Evolutionary conservation across 1,284 basidiomycete genomes (phyloP).

Genomic region (Gymnopus androsaceus): DNA sequence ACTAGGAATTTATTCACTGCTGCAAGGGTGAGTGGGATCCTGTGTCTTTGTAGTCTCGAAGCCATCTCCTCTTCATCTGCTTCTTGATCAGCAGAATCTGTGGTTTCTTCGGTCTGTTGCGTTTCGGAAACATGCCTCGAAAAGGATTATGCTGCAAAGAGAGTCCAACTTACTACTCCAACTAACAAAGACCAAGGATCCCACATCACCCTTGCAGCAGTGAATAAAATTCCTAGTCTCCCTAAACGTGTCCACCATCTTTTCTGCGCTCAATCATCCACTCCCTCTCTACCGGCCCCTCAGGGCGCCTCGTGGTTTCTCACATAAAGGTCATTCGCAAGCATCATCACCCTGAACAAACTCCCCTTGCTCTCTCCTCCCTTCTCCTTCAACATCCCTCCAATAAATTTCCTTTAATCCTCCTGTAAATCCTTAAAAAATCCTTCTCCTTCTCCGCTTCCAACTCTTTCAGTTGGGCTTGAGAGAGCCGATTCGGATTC

Average conservation of each 20-base stretch:
- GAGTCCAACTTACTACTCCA: neutral
- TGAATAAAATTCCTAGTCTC: slow-evolving; percentile 84
- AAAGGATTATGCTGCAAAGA: slow-evolving; percentile 49
- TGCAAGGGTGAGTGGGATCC: slow-evolving; percentile 58
- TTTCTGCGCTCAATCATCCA: slow-evolving; percentile 88
- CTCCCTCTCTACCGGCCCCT: slow-evolving; percentile 40
- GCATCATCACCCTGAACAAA: slow-evolving; percentile 17
- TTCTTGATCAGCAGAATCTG: slow-evolving; percentile 40
- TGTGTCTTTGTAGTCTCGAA: slow-evolving; percentile 74
- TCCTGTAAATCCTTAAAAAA: slow-evolving; percentile 49
- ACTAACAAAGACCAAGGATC: neutral
- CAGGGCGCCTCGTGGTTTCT: slow-evolving; percentile 25
- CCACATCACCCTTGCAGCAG: slow-evolving; percentile 67
- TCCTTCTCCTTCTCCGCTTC: slow-evolving; percentile 67
- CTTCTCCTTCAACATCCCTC: slow-evolving; percentile 34
- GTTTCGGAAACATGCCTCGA: slow-evolving; percentile 66
- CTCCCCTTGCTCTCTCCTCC: slow-evolving; percentile 30
- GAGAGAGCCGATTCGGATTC: slow-evolving; percentile 48
- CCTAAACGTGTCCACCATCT: slow-evolving; percentile 85
- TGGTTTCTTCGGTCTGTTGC: slow-evolving; percentile 42
- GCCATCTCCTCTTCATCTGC: slow-evolving; percentile 74
- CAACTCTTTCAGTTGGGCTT: slow-evolving; percentile 56
- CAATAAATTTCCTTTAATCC: slow-evolving; percentile 52
- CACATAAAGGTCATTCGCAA: slow-evolving; percentile 13
- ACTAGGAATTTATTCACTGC: slow-evolving; percentile 83